Evolutionary conservation across 75 land plant genomes (phyloP), one percentile per base, ranked within the genome.

Genomic region (Isoetes taiwanensis): DNA sequence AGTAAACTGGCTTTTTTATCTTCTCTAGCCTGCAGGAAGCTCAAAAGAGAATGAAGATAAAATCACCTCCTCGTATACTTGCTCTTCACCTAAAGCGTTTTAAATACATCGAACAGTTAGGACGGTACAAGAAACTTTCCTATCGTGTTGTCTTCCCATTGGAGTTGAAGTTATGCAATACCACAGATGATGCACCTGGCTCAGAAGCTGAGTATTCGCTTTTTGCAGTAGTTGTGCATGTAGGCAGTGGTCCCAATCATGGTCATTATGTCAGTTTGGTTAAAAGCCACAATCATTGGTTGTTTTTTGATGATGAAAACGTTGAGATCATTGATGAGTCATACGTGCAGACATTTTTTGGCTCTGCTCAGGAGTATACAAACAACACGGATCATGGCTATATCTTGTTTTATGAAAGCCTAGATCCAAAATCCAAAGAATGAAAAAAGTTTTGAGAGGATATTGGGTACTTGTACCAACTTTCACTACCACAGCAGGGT

Each of bases 241-340:
- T 90, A 0, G 97, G 97, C 3, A 82, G 84, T 48, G 94, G 97
- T 25, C 97, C 97, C 10, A 90, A 90, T 73, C 97, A 90, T 54
- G 97, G 97, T 11, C 97, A 90, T 61, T 90, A 90, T 62, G 76
- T 90, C 30, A 83, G 97, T 55, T 77, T 86, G 27, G 97, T 90
- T 37, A 90, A 90, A 59, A 90, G 97, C 72, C 94, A 86, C 48
- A 90, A 90, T 69, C 97, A 90, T 30, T 90, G 97, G 97, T 74
- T 90, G 21, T 80, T 73, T 53, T 90, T 90, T 63, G 97, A 90
- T 59, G 97, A 90, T 23, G 97, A 90, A 52, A 86, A 86, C 63
- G 97, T 90, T 42, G 97, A 90, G 80, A 90, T 83, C 69, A 78
- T 82, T 35, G 97, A 90, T 54, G 97, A 90, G 80, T 73, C 80